Evolutionary conservation across 768 basidiomycete species (phyloP).

Genomic region (Boletus rufocinnamomeus): DNA sequence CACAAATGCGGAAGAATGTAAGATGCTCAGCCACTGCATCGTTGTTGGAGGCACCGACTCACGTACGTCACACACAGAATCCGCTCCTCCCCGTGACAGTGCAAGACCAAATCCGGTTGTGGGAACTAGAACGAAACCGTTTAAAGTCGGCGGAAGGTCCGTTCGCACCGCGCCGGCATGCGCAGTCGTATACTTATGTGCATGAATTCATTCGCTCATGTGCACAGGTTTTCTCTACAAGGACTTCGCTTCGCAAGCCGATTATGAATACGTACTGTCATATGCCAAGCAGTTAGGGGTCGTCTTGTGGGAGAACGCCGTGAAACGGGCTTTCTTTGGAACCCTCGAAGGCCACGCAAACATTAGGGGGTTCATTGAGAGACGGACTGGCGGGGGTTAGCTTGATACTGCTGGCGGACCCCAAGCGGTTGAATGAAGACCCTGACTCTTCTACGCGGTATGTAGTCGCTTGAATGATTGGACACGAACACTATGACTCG

Average conservation of each 20-base stretch:
- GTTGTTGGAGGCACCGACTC: constrained; percentile 4
- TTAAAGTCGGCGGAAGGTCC: constrained; percentile 86
- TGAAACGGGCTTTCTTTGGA: constrained; percentile 81
- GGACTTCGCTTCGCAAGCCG: constrained; percentile 80
- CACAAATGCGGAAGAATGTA: constrained; percentile 96
- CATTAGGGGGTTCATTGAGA: constrained; percentile 79
- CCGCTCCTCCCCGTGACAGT: constrained; percentile 95
- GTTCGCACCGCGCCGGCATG: constrained; percentile 19
- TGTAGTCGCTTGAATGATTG: constrained; percentile 9
- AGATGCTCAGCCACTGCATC: constrained; percentile 24
- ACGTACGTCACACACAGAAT: constrained; percentile 52
- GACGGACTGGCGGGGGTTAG: constrained; percentile 51
- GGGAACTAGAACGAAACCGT: constrained; percentile 95
- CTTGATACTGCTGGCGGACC: not conserved
- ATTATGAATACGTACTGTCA: constrained; percentile 83
- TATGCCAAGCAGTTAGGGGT: constrained; percentile 84
- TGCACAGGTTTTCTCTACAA: constrained; percentile 81
- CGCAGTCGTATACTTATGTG: constrained; percentile 12
- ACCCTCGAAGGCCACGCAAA: constrained; percentile 75
- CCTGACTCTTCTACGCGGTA: constrained; percentile 3
- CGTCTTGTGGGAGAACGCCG: constrained; percentile 78
- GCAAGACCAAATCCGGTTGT: constrained; percentile 95
- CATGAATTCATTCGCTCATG: constrained; percentile 5
- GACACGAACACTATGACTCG: not conserved
- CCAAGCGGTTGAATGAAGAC: constrained; percentile 3